Base-by-base conservation (phyloP, 805 yeast species). In the Ogataea allantospora region DNA sequence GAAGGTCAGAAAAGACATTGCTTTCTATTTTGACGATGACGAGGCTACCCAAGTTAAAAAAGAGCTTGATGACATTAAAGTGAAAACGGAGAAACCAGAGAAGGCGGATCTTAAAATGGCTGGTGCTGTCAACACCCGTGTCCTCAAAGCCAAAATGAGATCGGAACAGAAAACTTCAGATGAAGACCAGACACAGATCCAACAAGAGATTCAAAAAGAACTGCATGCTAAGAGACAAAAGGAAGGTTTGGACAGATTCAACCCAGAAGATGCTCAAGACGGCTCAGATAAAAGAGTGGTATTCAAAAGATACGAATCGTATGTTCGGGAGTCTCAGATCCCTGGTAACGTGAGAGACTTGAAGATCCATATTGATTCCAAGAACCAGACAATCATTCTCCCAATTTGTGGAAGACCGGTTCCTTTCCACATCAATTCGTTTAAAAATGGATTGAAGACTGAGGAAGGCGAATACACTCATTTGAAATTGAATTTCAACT, bases 381-480 rank as follows among this genome's bases (percentile, higher is more conserved):
- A 85, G 55, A 76, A 84, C 41, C 96, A 89, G 64, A 85, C 97
- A 1, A 83, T 91, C 39, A 77, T 91, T 44, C 67, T 91, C 42
- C 99, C 99, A 35, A 83, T 91, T 42, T 77, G 83, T 54, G 99
- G 99, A 46, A 75, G 98, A 55, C 97, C 98, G 1, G 98, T 93
- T 35, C 99, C 99, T 16, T 91, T 93, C 71, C 99, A 91, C 61
- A 88, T 91, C 57, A 88, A 88, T 60, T 72, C 97, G 4, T 89
- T 85, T 67, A 91, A 89, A 56, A 89, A 87, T 58, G 98, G 96
- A 33, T 84, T 95, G 8, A 89, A 88, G 56, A 87, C 83, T 47
- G 99, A 93, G 56, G 98, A 93, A 68, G 98, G 97, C 36, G 97
- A 89, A 50, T 88, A 77, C 61, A 88, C 96, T 1, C 89, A 86